These are phyloP conservation scores for Picochlorum sp. DNA, from an alignment of 139 green algal genomes.

Conservation along the genomic window DNA sequence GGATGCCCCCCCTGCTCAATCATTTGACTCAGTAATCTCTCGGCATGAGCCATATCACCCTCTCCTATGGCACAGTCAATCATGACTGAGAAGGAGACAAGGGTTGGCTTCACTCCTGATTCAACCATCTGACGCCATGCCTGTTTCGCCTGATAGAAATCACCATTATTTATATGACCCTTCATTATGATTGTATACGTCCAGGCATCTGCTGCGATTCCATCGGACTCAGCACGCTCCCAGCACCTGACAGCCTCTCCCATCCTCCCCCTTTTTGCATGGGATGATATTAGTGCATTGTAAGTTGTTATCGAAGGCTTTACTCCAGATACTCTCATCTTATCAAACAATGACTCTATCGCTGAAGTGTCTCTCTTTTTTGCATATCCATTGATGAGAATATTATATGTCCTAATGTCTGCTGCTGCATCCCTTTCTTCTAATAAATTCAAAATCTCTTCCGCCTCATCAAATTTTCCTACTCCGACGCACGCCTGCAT, in stretches of 20 bases:
- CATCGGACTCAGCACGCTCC: conserved; percentile 30
- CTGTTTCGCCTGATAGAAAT: conserved; percentile 18
- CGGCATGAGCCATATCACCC: conserved; percentile 51
- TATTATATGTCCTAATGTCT: conserved; percentile 50
- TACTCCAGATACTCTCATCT: conserved; percentile 26
- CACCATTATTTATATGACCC: conserved; percentile 24
- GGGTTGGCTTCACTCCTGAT: conserved; percentile 20
- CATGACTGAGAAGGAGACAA: conserved; percentile 59
- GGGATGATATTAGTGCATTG: conserved; percentile 51
- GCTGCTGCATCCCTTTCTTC: neutral
- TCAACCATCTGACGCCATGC: conserved; percentile 31
- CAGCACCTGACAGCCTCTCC: conserved; percentile 27
- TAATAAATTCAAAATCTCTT: conserved; percentile 30
- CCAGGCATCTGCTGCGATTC: conserved; percentile 41
- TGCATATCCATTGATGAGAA: conserved; percentile 45
- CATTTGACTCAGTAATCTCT: conserved; percentile 25
- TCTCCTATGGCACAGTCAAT: conserved; percentile 62
- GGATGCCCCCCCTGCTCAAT: conserved; percentile 47
- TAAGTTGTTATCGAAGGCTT: conserved; percentile 44
- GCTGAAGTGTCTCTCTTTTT: conserved; percentile 16
- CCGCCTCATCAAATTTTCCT: conserved; percentile 37
- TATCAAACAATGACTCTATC: conserved; percentile 28
- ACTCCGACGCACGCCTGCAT: conserved; percentile 51
- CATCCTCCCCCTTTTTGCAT: conserved; percentile 36
- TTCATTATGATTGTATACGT: conserved; percentile 39